These are phyloP conservation scores for Furcasterigmium furcatum DNA, from an alignment of 2,329 filamentous ascomycete genomes.

Conservation along the genomic window DNA sequence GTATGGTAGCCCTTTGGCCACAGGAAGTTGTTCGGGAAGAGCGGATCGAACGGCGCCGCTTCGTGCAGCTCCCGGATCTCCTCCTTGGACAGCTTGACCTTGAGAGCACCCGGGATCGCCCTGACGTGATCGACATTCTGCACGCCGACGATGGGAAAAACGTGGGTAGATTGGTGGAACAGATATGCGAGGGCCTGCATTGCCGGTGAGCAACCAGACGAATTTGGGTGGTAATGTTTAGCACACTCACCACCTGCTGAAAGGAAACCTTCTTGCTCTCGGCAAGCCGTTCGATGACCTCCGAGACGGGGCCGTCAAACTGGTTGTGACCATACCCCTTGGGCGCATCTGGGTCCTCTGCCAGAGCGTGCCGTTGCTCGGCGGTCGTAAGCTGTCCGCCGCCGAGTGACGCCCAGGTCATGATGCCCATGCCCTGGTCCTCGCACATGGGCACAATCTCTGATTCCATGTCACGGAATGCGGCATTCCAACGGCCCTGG, in stretches of 20 bases:
- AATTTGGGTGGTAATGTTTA: not conserved
- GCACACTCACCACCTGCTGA: not conserved
- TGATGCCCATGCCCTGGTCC: conserved; percentile 44
- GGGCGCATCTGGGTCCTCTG: conserved; percentile 6
- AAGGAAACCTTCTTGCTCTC: conserved; percentile 5
- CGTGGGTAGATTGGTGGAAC: conserved; percentile 54
- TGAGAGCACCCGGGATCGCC: conserved; percentile 55
- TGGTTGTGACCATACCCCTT: not conserved
- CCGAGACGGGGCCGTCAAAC: not conserved
- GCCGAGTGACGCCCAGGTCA: conserved; percentile 57
- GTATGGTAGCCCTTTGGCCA: conserved; percentile 3
- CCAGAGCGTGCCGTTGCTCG: conserved; percentile 22
- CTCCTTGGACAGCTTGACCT: conserved; percentile 45
- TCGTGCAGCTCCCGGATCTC: conserved; percentile 55
- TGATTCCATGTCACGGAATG: conserved; percentile 30
- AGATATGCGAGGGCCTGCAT: conserved; percentile 58
- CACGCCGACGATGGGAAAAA: conserved; percentile 60
- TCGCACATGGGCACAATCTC: conserved; percentile 38
- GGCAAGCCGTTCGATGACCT: conserved; percentile 10
- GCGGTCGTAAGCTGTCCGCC: conserved; percentile 44
- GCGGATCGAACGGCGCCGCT: conserved; percentile 48
- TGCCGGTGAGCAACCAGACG: not conserved
- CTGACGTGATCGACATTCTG: conserved; percentile 60
- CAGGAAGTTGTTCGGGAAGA: conserved; percentile 41
- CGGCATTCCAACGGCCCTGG: conserved; percentile 31